phyloP scores from a whole-genome alignment of 345 rosid species.

The Ceriops zippeliana region DNA sequence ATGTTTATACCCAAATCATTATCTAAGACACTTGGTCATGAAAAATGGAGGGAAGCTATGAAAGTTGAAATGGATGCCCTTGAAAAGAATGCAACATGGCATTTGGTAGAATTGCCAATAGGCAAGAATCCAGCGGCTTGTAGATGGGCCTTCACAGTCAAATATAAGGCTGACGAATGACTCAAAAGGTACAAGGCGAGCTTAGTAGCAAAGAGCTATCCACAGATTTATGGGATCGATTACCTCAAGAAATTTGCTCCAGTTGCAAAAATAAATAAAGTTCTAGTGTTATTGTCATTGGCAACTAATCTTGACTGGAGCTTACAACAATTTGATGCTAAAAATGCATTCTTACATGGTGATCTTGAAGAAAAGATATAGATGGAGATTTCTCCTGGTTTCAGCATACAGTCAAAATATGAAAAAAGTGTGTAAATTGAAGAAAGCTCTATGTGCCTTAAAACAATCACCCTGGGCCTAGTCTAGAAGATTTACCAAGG shows the following conservation, averaged over 20 bases:
- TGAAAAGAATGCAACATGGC: neutral
- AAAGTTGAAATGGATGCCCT: neutral
- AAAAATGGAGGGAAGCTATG: neutral
- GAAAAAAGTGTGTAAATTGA: neutral
- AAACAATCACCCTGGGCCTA: neutral
- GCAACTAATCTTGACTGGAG: neutral
- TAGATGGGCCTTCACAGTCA: neutral
- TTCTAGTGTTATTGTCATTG: neutral
- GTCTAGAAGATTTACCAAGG: neutral
- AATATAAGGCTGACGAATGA: neutral
- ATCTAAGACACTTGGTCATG: neutral
- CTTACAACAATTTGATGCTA: neutral
- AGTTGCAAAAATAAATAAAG: neutral
- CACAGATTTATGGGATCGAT: neutral
- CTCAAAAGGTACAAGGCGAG: neutral
- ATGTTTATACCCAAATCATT: neutral
- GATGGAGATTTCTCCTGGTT: neutral
- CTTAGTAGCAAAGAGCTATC: neutral
- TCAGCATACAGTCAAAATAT: neutral
- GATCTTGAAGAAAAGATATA: neutral
- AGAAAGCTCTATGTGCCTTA: neutral
- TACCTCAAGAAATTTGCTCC: neutral
- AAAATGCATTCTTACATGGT: neutral
- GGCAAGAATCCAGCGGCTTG: neutral
- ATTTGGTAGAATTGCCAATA: neutral